Percentiles rank a stretch among this genome's conserved stretches.
These are phyloP conservation scores for Papiliotrema flavescens DNA, from an alignment of 1,284 basidiomycete species.

Conservation along the genomic window DNA sequence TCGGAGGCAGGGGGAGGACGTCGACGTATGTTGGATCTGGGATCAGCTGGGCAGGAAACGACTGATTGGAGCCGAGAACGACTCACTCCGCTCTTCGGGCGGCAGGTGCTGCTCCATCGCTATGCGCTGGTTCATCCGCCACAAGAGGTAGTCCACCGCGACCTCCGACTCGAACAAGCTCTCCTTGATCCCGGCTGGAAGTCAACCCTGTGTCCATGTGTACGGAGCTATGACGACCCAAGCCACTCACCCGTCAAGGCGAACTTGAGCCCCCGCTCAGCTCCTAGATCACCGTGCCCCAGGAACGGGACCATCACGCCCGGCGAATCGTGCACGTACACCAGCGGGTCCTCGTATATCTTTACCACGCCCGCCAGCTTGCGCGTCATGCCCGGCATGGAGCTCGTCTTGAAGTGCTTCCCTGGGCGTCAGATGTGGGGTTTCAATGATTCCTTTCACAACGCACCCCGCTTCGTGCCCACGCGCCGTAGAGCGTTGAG, in stretches of 20 bases:
- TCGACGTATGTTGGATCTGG: constrained; percentile 56
- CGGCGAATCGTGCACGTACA: constrained; percentile 94
- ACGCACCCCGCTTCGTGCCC: constrained; percentile 79
- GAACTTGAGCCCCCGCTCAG: constrained; percentile 87
- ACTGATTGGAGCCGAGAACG: constrained; percentile 3
- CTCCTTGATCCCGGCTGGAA: constrained; percentile 86
- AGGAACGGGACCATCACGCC: constrained; percentile 96
- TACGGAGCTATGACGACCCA: neutral
- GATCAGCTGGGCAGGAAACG: constrained; percentile 53
- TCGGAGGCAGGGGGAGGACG: constrained; percentile 54
- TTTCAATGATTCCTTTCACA: neutral
- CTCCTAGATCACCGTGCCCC: constrained; percentile 75
- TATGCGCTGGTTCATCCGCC: constrained; percentile 71
- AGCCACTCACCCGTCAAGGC: constrained; percentile 73
- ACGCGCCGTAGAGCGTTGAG: constrained; percentile 86
- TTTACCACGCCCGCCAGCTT: constrained; percentile 78
- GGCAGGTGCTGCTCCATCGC: constrained; percentile 18
- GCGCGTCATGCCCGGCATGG: constrained; percentile 82
- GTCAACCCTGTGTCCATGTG: too few relatives aligned
- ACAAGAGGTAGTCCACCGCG: constrained; percentile 83
- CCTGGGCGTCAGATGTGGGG: constrained; percentile 39
- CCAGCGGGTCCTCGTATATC: constrained; percentile 69
- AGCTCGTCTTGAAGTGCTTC: constrained; percentile 85
- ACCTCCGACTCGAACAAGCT: constrained; percentile 81
- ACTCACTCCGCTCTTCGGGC: constrained; percentile 6